Evolutionary conservation across 352 stramenopile species (phyloP).

Genomic region (Phytophthora hibernalis): DNA sequence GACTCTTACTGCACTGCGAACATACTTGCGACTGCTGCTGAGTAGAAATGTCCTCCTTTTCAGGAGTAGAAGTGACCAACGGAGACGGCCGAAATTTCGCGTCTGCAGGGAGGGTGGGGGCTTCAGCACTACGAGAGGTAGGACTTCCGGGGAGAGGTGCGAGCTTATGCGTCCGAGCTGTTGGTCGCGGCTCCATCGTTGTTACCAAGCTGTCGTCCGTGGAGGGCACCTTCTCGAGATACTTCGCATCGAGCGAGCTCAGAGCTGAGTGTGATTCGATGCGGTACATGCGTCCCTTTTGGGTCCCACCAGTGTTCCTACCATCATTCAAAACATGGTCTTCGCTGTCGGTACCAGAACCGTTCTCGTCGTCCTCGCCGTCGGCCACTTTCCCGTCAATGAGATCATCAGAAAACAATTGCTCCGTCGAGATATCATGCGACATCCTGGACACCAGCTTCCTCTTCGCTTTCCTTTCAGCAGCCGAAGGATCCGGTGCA

Average conservation of each 20-base stretch:
- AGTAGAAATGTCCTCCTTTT: slow-evolving; percentile 16
- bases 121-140: slow-evolving; percentile 15
- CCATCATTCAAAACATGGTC: slow-evolving; percentile 8
- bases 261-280: slow-evolving; percentile 76
- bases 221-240: slow-evolving; percentile 32
- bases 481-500: slow-evolving; percentile 7
- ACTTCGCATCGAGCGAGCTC: slow-evolving; percentile 56
- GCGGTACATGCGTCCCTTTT: slow-evolving; percentile 50
- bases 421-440: slow-evolving; percentile 76
- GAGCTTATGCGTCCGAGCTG: slow-evolving; percentile 36
- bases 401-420: slow-evolving; percentile 67
- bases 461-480: slow-evolving; percentile 26
- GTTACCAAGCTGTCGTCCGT: not conserved
- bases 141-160: slow-evolving; percentile 31
- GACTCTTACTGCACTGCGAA: slow-evolving; percentile 45
- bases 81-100: slow-evolving; percentile 11
- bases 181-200: slow-evolving; percentile 8
- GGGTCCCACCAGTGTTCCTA: no score
- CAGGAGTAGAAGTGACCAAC: slow-evolving; percentile 14
- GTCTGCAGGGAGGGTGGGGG: not conserved
- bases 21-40: slow-evolving; percentile 31
- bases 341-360: slow-evolving; percentile 40
- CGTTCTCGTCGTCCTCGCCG: slow-evolving; percentile 55
- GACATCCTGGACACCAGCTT: slow-evolving; percentile 42
- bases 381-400: slow-evolving; percentile 70